phyloP scores from a whole-genome alignment of 148 eudicot species.

The Vaccinium macrocarpon region DNA sequence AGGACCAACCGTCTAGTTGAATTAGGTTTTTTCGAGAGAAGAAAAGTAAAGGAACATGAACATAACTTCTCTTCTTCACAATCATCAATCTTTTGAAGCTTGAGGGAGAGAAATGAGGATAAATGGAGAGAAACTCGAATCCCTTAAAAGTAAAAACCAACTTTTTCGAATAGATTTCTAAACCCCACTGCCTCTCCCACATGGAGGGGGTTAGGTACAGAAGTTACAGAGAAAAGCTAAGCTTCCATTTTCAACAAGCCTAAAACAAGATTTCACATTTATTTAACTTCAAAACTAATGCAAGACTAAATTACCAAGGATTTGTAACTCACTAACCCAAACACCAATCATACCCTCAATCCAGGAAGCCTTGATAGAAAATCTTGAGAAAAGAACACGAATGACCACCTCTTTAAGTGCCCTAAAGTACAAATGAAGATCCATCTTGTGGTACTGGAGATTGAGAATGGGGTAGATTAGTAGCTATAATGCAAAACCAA shows the following conservation, averaged over 20 bases:
- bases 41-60: conserved; percentile 1
- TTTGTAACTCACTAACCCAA: conserved; percentile 77
- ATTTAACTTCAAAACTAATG: background rate
- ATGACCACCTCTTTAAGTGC: conserved; percentile 88
- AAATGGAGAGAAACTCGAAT: background rate
- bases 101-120: background rate
- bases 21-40: background rate
- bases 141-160: background rate
- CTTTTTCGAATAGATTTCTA: background rate
- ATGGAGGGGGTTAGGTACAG: background rate
- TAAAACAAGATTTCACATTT: background rate
- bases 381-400: conserved; percentile 66
- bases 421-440: conserved; percentile 97
- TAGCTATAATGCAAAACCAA: conserved; percentile 49
- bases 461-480: conserved; percentile 89
- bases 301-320: background rate
- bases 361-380: conserved; percentile 66
- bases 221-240: background rate
- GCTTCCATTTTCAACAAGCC: background rate
- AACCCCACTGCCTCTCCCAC: background rate
- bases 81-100: background rate
- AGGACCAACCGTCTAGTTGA: background rate
- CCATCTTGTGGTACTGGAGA: conserved; percentile 81
- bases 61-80: background rate
- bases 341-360: conserved; percentile 80